phyloP scores from a whole-genome alignment of 495 filamentous ascomycete species.

The Hypoxylon trugodes region DNA sequence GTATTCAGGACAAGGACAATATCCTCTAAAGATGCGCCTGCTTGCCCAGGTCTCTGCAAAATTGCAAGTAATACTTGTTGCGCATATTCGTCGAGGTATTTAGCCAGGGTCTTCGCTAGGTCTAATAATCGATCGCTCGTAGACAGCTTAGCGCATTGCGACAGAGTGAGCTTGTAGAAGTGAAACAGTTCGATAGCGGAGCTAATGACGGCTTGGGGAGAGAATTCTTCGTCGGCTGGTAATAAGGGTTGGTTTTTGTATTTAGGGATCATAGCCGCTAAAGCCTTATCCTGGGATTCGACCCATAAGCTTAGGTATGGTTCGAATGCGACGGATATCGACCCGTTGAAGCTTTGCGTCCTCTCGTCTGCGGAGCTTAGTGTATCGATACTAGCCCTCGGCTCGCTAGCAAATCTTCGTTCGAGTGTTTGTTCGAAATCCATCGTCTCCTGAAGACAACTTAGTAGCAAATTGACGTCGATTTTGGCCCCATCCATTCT shows the following conservation, averaged over 20 bases:
- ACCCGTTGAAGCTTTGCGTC: slow-evolving; percentile 81
- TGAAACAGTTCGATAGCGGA: slow-evolving; percentile 97
- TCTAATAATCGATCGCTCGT: slow-evolving; percentile 88
- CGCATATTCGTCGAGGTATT: slow-evolving; percentile 94
- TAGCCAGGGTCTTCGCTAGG: slow-evolving; percentile 82
- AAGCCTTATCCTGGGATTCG: slow-evolving; percentile 90
- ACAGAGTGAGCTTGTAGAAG: slow-evolving; percentile 89
- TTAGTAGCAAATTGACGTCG: slow-evolving; percentile 90
- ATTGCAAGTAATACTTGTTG: slow-evolving; percentile 89
- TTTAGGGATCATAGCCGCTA: slow-evolving; percentile 85
- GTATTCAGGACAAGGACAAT: slow-evolving; percentile 90
- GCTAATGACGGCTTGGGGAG: slow-evolving; percentile 84
- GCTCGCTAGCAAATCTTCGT: slow-evolving; percentile 76
- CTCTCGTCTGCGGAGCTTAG: slow-evolving; percentile 82
- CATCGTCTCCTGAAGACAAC: slow-evolving; percentile 94
- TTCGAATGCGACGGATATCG: slow-evolving; percentile 96
- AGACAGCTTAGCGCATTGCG: slow-evolving; percentile 95
- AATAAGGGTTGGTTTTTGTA: slow-evolving; percentile 86
- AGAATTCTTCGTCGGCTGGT: slow-evolving; percentile 89
- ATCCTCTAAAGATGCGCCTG: slow-evolving; percentile 74
- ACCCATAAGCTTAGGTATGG: slow-evolving; percentile 98
- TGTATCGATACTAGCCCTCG: slow-evolving; percentile 91
- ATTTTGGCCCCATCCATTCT: slow-evolving; percentile 78
- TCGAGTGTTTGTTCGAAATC: slow-evolving; percentile 96
- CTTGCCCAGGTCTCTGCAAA: slow-evolving; percentile 67